These are phyloP conservation scores for Trametes hirsuta DNA, from an alignment of 1,284 basidiomycete species.

Conservation along the genomic window DNA sequence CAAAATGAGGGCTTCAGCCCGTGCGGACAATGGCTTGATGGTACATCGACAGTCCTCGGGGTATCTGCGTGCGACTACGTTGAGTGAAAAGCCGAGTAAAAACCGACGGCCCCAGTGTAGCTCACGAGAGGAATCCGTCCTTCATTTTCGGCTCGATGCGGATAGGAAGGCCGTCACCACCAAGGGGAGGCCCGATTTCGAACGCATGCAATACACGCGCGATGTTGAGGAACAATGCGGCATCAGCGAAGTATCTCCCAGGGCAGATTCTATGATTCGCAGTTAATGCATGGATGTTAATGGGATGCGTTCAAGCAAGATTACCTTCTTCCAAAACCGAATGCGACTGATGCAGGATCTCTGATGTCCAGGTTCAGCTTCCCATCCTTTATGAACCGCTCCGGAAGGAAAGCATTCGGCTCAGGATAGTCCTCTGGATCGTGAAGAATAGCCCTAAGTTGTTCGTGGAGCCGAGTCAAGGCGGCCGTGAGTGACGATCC, in stretches of 20 bases:
- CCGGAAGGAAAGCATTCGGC: slow-evolving; percentile 27
- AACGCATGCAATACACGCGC: slow-evolving; percentile 29
- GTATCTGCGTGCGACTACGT: slow-evolving; percentile 6
- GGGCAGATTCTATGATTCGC: slow-evolving; percentile 23
- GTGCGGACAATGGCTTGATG: slow-evolving; percentile 18
- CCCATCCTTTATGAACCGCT: slow-evolving; percentile 29
- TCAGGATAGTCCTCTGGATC: slow-evolving; percentile 28
- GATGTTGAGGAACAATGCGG: slow-evolving; percentile 22
- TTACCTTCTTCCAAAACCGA: slow-evolving; percentile 26
- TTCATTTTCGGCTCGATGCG: slow-evolving; percentile 21
- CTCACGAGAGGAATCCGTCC: slow-evolving; percentile 24
- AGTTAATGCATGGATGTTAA: no score
- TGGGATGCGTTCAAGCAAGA: no score
- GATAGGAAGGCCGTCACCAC: slow-evolving; percentile 10
- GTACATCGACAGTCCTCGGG: slow-evolving; percentile 25
- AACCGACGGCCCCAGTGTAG: not conserved
- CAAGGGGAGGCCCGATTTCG: slow-evolving; percentile 23
- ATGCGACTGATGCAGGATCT: slow-evolving; percentile 21
- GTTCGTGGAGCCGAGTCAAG: not conserved
- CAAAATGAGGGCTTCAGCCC: slow-evolving; percentile 14
- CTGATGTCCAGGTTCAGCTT: slow-evolving; percentile 15
- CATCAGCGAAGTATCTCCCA: slow-evolving; percentile 24
- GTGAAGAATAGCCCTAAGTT: slow-evolving; percentile 24
- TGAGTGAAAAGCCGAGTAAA: not conserved
- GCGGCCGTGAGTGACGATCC: no score